Evolutionary conservation across 257 asterid genomes (phyloP).

Genomic region (Paraleonurus japonicus): DNA sequence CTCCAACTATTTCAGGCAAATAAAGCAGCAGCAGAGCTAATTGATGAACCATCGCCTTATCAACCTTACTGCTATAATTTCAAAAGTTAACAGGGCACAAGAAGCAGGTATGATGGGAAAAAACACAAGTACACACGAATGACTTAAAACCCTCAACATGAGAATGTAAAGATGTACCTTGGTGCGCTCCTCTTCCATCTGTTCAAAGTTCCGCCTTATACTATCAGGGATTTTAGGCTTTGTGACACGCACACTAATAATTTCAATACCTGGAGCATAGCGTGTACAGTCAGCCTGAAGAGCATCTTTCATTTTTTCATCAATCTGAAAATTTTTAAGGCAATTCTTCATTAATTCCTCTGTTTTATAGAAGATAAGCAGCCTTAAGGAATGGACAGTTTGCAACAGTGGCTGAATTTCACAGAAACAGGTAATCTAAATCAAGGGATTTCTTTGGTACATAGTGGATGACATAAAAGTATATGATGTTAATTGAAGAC

Average conservation of each 20-base stretch:
- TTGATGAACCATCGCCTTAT: background rate
- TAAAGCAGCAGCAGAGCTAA: constrained; percentile 9
- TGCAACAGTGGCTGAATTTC: constrained; percentile 12
- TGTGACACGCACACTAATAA: constrained; percentile 92
- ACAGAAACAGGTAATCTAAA: background rate
- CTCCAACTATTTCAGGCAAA: constrained; percentile 6
- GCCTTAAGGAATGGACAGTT: constrained; percentile 12
- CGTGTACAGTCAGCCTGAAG: constrained; percentile 99
- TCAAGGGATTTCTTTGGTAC: background rate
- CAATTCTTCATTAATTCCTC: background rate
- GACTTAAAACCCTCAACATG: constrained; percentile 5
- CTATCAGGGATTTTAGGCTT: constrained; percentile 89
- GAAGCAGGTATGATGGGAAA: background rate
- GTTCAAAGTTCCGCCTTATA: constrained; percentile 79
- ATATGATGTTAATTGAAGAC: constrained; percentile 2
- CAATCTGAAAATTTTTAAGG: constrained; percentile 57
- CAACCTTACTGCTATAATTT: constrained; percentile 1
- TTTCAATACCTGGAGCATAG: constrained; percentile 98
- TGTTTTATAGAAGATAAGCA: constrained; percentile 17
- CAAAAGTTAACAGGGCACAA: background rate
- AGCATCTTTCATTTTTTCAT: constrained; percentile 96
- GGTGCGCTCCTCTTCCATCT: constrained; percentile 99
- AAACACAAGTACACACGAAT: constrained; percentile 1
- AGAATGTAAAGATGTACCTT: constrained; percentile 53
- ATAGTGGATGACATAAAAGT: background rate